These are phyloP conservation scores for Scytalidium sp. DNA, from an alignment of 2,329 filamentous ascomycete genomes.

Conservation along the genomic window DNA sequence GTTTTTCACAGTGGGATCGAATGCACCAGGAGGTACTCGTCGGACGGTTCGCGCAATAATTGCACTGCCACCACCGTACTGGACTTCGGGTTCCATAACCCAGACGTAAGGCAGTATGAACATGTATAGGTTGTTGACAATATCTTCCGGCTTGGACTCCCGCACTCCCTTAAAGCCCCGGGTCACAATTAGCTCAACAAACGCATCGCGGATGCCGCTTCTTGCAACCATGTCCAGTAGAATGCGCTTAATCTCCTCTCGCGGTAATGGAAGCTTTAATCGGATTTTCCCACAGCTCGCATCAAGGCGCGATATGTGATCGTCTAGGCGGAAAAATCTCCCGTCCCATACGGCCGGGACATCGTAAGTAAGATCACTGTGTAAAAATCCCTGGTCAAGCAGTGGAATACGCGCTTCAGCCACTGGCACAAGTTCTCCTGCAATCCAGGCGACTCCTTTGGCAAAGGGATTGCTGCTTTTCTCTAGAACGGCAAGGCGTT, in stretches of 20 bases:
- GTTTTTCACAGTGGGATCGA: slow-evolving; percentile 51
- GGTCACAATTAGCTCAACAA: slow-evolving; percentile 49
- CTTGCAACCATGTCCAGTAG: slow-evolving; percentile 42
- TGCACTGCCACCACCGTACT: slow-evolving; percentile 36
- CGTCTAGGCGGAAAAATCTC: slow-evolving; percentile 48
- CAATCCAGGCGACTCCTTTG: slow-evolving; percentile 45
- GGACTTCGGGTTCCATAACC: slow-evolving; percentile 45
- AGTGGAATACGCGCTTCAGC: slow-evolving; percentile 46
- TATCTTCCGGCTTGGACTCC: slow-evolving; percentile 29
- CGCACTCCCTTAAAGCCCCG: slow-evolving; percentile 42
- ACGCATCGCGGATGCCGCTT: slow-evolving; percentile 46
- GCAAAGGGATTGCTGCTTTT: slow-evolving; percentile 36
- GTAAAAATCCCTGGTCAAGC: slow-evolving; percentile 49
- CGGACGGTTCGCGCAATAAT: slow-evolving; percentile 44
- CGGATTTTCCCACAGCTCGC: slow-evolving; percentile 42
- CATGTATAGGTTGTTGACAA: slow-evolving; percentile 42
- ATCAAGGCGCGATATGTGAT: slow-evolving; percentile 44
- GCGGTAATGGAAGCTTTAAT: slow-evolving; percentile 37
- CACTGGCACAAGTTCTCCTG: slow-evolving; percentile 39
- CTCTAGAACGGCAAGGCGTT: slow-evolving; percentile 28
- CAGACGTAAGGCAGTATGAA: slow-evolving; percentile 46
- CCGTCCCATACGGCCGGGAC: slow-evolving; percentile 50
- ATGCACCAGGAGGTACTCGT: slow-evolving; percentile 39
- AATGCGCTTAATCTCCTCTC: slow-evolving; percentile 34
- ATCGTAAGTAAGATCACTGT: slow-evolving; percentile 50